These are phyloP conservation scores for Prunus dulcis DNA, from an alignment of 306 rosid genomes.

Conservation along the genomic window DNA sequence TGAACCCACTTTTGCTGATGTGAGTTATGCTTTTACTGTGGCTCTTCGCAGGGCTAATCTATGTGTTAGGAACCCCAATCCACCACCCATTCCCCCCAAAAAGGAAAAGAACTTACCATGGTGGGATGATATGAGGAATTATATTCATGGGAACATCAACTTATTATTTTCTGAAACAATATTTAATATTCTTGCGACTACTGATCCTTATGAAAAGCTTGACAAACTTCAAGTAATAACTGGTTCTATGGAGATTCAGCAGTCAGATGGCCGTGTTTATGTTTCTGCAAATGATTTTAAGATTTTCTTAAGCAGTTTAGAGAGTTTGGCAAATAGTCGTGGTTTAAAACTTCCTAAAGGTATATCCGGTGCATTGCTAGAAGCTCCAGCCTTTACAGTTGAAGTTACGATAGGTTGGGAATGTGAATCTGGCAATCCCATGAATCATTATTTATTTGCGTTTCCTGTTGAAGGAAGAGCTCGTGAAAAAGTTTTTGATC, in stretches of 20 bases:
- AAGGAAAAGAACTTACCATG: slow-evolving; percentile 95
- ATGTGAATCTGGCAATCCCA: slow-evolving; percentile 85
- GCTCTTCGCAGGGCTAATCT: slow-evolving; percentile 98
- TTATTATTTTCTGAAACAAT: slow-evolving; percentile 64
- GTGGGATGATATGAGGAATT: slow-evolving; percentile 99
- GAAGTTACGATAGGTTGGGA: slow-evolving; percentile 96
- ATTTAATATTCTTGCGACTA: slow-evolving; percentile 74
- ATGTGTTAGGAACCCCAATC: slow-evolving; percentile 49
- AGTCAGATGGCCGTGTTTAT: slow-evolving; percentile 82
- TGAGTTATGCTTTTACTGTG: slow-evolving; percentile 89
- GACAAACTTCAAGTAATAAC: slow-evolving; percentile 77
- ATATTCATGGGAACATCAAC: slow-evolving; percentile 83
- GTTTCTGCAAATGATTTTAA: slow-evolving; percentile 75
- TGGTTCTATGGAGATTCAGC: slow-evolving; percentile 74
- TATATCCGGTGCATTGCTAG: slow-evolving; percentile 65
- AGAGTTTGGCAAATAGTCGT: slow-evolving; percentile 74
- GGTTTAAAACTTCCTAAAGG: slow-evolving; percentile 82
- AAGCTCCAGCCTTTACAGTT: slow-evolving; percentile 72
- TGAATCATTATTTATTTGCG: slow-evolving; percentile 88
- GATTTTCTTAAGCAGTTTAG: slow-evolving; percentile 80
- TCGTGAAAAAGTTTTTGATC: slow-evolving; percentile 82
- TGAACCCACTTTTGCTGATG: slow-evolving; percentile 90
- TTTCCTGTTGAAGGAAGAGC: slow-evolving; percentile 80
- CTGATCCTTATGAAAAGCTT: slow-evolving; percentile 95
- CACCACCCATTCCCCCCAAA: slow-evolving; percentile 62